Evolutionary conservation across 2,329 filamentous ascomycete genomes (phyloP), one percentile per base, ranked within the genome.

Genomic region (Paecilomyces dactylethromorphus): DNA sequence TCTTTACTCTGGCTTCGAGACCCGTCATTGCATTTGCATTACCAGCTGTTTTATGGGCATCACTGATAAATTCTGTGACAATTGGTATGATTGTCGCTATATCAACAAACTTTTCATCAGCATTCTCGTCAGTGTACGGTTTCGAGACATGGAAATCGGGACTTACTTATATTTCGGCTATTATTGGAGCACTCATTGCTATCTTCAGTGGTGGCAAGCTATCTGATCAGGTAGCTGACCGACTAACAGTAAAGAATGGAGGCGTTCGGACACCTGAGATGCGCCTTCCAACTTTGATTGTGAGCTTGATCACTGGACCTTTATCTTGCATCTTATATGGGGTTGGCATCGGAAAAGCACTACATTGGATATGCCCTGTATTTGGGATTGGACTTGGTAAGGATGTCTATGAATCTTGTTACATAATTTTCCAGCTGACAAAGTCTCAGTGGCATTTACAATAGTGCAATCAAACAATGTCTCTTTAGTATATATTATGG

Each of bases 171-270:
- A 3, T 35, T 2, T 35, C 32, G 2, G 7, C 32, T 10, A 13
- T 33, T 3, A 10, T 33, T 33, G 32, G 12, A 11, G 32, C 32
- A 33, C 10, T 33, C 11, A 33, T 33, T 33, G 32, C 32, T 10
- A 33, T 33, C 11, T 33, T 33, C 4, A 33, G 32, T 3, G 12
- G 32, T 33, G 12, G 12, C 12, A 33, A 33, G 35, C 15, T 45
- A 45, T 67, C 66, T 10, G 71, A 74, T 56, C 60, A 58, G 60
- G 60, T 69, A 6, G 71, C 71, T 18, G 64, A 73, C 52, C 63
- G 59, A 32, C 63, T 64, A 31, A 69, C 67, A 2, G 24, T 49
- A 11, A 56, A 63, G 2, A 56, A 56, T 26, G 45, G 45, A 1
- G 55, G 55, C 13, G 6, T 56, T 31, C 21, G 55, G 2, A 50